Evolutionary conservation across 2,329 filamentous ascomycete species (phyloP).

Genomic region (Ceratocystiopsis sp.): DNA sequence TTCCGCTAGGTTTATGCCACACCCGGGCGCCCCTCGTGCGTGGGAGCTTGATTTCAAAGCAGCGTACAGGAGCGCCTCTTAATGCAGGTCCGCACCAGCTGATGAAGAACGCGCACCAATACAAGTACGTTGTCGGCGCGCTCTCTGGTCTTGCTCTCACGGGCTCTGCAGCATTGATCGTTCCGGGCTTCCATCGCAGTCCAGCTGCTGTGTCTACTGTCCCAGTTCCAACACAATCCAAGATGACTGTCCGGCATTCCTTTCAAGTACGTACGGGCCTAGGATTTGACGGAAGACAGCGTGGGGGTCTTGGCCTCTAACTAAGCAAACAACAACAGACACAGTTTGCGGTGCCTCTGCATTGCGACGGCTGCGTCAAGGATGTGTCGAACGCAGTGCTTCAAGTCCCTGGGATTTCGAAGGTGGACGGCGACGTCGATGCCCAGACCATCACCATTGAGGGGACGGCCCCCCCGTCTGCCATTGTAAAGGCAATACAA

Average conservation of each 20-base stretch:
- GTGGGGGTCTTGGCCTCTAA: slow-evolving; percentile 6
- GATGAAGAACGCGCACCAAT: slow-evolving; percentile 1
- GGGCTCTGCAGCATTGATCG: background rate
- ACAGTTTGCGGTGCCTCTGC: slow-evolving; percentile 86
- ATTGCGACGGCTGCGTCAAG: slow-evolving; percentile 77
- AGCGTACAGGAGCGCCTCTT: background rate
- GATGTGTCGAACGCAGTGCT: slow-evolving; percentile 66
- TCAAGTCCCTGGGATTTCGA: slow-evolving; percentile 62
- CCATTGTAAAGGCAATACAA: slow-evolving; percentile 79
- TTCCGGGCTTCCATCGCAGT: background rate
- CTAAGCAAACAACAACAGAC: slow-evolving; percentile 46
- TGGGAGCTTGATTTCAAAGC: too few relatives aligned
- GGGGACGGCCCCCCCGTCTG: slow-evolving; percentile 79
- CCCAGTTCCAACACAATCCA: slow-evolving; percentile 8
- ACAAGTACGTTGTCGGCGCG: background rate
- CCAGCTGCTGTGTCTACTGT: background rate
- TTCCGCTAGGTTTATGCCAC: too few relatives aligned
- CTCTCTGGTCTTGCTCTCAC: slow-evolving; percentile 3
- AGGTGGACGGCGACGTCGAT: slow-evolving; percentile 65
- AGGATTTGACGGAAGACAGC: background rate
- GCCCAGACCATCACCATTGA: slow-evolving; percentile 73
- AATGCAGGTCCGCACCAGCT: background rate
- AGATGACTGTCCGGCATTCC: slow-evolving; percentile 26
- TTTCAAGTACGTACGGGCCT: slow-evolving; percentile 23
- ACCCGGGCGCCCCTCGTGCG: too few relatives aligned